Evolutionary conservation across 2,329 filamentous ascomycete genomes (phyloP), one percentile per base, ranked within the genome.

Genomic region (Podosphaera fusca): DNA sequence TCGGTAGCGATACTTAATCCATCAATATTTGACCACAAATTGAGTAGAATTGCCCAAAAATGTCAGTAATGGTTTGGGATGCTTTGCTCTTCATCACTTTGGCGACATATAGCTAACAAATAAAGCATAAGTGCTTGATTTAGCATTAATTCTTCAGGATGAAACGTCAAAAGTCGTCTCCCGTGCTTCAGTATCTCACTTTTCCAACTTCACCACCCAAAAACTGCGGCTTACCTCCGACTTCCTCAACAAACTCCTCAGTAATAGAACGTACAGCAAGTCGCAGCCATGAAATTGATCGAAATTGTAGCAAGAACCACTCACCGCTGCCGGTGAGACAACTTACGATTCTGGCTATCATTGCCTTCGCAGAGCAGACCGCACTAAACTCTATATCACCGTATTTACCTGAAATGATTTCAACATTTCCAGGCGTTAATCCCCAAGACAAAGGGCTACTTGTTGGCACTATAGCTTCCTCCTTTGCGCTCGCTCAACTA

Each of bases 361-460:
- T 98, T 59, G 89, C 89, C 5, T 75, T 98, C 30, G 85, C 86
- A 56, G 92, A 98, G 68, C 92, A 98, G 73, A 96, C 90, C 0
- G 92, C 92, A 0, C 77, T 98, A 66, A 98, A 98, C 69, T 95
- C 88, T 30, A 95, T 98, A 65, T 85, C 84, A 9, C 92, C 92
- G 0, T 98, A 98, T 69, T 78, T 98, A 1, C 92, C 92, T 0
- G 80, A 88, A 63, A 96, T 98, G 90, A 82, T 89, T 1, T 79
- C 80, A 30, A 81, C 80, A 0, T 96, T 96, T 67, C 85, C 87
- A 1, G 86, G 86, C 60, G 82, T 95, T 29, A 77, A 84, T 29
- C 70, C 76, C 1, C 75, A 74, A 4, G 74, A 88, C 63, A 83
- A 84, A 36, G 92, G 90, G 0, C 67, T 96, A 47, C 96, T 94